Base-by-base conservation (phyloP, 164 flowering plant species). In the Macadamia tetraphylla region DNA sequence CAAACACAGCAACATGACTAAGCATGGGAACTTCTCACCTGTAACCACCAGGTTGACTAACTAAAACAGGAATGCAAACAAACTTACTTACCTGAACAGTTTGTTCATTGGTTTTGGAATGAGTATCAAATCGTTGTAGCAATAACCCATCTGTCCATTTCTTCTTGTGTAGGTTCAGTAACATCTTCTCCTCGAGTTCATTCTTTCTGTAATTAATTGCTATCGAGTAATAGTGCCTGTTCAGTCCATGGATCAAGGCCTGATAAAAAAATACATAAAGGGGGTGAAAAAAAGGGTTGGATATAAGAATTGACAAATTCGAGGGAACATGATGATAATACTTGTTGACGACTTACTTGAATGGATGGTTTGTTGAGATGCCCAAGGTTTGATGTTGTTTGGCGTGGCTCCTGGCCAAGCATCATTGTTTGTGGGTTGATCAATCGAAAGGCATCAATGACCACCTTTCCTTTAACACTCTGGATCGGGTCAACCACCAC, bases 381-480 rank as follows among this genome's bases (percentile, higher is more conserved):
- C 8, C 80, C 80, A 42, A 94, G 90, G 73, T 94, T 94, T 58
- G 98, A 94, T 32, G 98, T 91, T 52, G 98, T 94, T 70, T 93
- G 98, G 5, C 98, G 80, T 63, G 98, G 97, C 65, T 93, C 98
- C 78, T 93, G 98, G 70, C 98, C 98, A 70, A 93, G 82, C 87
- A 84, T 84, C 87, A 84, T 88, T 40, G 98, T 94, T 72, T 94
- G 98, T 30, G 98, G 98, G 71, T 91, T 94, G 61, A 94, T 94
- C 75, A 89, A 74, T 8, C 98, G 92, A 64, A 94, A 94, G 55
- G 92, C 98, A 86, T 94, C 98, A 67, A 94, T 94, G 52, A 94
- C 98, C 63, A 94, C 98, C 81, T 91, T 94, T 46, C 98, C 98
- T 70, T 94, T 91, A 17, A 94, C 98, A 77, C 98, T 94, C 82